A percentile compares a stretch with the other conserved stretches of the same genome.
These are phyloP conservation scores for Centella asiatica DNA, from an alignment of 129 eudicot species.

Conservation along the genomic window DNA sequence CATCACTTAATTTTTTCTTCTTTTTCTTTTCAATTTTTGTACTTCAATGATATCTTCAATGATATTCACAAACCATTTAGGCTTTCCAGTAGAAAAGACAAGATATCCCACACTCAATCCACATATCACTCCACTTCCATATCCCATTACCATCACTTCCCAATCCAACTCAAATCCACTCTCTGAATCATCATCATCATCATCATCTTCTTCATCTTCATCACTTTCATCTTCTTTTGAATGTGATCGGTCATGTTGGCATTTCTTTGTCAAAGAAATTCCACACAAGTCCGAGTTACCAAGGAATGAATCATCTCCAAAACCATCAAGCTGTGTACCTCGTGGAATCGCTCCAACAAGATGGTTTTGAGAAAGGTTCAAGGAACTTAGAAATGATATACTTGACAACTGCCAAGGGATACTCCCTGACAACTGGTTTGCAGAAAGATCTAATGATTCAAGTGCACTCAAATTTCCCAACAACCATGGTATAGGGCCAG, in stretches of 20 bases:
- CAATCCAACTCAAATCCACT: too few species aligned
- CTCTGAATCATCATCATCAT: too few species aligned
- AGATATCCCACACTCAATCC: background rate
- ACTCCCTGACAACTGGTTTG: slow-evolving; percentile 24
- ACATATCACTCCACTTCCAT: background rate
- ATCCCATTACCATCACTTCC: too few species aligned
- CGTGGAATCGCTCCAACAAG: slow-evolving; percentile 30
- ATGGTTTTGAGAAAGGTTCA: slow-evolving; percentile 28
- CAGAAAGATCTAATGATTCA: slow-evolving; percentile 33
- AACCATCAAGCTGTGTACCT: slow-evolving; percentile 29
- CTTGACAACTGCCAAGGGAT: slow-evolving; percentile 23
- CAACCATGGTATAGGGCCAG: slow-evolving; percentile 15
- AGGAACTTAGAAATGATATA: slow-evolving; percentile 15
- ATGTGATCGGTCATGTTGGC: too few species aligned
- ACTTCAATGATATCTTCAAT: background rate
- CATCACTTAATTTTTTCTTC: too few species aligned
- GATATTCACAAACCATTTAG: background rate
- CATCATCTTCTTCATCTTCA: too few species aligned
- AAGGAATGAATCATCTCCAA: slow-evolving; percentile 12
- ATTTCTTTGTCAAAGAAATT: slow-evolving; percentile 25
- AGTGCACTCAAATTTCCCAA: slow-evolving; percentile 15
- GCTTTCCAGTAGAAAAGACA: background rate
- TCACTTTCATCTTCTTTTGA: too few species aligned
- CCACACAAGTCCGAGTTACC: slow-evolving; percentile 34
- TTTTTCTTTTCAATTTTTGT: too few species aligned